These are phyloP conservation scores for Geosmithia morbida DNA, from an alignment of 2,329 filamentous ascomycete genomes.

Conservation along the genomic window DNA sequence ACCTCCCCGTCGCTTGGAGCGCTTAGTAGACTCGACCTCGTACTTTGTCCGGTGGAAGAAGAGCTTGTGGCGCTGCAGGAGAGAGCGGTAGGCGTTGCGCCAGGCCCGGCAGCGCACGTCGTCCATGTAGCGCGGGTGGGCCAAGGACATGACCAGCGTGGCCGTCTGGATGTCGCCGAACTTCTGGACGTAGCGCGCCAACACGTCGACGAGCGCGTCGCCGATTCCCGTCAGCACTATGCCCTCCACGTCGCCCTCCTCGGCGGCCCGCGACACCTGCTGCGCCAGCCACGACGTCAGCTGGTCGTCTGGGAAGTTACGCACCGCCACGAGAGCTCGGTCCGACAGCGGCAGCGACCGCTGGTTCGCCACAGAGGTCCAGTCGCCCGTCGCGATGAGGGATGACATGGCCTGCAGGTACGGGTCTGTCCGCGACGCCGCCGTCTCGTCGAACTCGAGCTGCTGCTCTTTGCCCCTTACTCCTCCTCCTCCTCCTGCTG, in stretches of 20 bases:
- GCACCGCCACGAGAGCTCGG: conserved; percentile 58
- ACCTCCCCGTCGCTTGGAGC: conserved; percentile 34
- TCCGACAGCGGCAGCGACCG: conserved; percentile 60
- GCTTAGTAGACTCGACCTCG: conserved; percentile 60
- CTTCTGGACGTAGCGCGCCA: conserved; percentile 61
- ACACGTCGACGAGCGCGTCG: conserved; percentile 57
- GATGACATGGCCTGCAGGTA: conserved; percentile 70
- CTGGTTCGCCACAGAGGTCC: conserved; percentile 60
- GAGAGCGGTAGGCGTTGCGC: conserved; percentile 56
- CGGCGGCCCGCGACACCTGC: conserved; percentile 44
- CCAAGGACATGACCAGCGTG: conserved; percentile 59
- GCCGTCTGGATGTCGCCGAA: conserved; percentile 70
- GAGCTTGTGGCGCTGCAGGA: conserved; percentile 56
- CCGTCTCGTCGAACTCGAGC: conserved; percentile 42
- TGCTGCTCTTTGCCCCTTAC: no score
- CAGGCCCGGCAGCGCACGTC: conserved; percentile 63
- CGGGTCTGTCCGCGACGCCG: conserved; percentile 54
- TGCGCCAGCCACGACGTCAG: conserved; percentile 54
- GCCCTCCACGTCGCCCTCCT: conserved; percentile 59
- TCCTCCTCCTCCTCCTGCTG: no score
- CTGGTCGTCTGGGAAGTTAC: conserved; percentile 46
- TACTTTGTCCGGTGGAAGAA: conserved; percentile 67
- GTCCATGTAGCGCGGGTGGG: conserved; percentile 61
- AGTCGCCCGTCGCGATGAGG: conserved; percentile 63
- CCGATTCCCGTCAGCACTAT: conserved; percentile 67